Percentiles rank a stretch among this genome's conserved stretches.
Evolutionary conservation across 2,329 filamentous ascomycete genomes (phyloP).

Genomic region (Clonostachys byssicola): DNA sequence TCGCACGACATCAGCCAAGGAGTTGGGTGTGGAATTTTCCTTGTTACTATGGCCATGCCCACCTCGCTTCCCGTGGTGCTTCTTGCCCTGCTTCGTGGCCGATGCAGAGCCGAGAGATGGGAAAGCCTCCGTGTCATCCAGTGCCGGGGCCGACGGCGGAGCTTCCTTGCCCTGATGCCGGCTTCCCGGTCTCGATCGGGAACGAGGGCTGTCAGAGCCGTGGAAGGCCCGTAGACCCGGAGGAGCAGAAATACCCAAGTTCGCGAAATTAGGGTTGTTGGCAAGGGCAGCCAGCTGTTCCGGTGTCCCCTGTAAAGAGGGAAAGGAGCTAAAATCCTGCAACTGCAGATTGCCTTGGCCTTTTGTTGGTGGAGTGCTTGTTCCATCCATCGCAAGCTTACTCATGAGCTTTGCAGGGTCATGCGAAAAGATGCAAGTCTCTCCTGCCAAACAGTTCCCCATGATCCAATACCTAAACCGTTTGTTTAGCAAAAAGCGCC

Average conservation of each 20-base stretch:
- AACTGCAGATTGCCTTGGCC: constrained; percentile 69
- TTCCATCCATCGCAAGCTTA: constrained; percentile 70
- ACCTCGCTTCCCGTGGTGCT: constrained; percentile 88
- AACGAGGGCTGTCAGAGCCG: constrained; percentile 57
- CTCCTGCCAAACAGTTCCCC: constrained; percentile 90
- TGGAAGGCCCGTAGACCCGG: constrained; percentile 66
- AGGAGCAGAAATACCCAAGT: constrained; percentile 58
- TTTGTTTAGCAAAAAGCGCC: neutral
- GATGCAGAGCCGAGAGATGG: constrained; percentile 78
- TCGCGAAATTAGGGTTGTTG: constrained; percentile 45
- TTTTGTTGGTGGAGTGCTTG: constrained; percentile 58
- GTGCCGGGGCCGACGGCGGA: constrained; percentile 63
- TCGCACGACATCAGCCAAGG: constrained; percentile 89
- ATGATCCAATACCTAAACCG: constrained; percentile 80
- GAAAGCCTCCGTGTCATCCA: constrained; percentile 95
- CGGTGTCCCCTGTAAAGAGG: constrained; percentile 60
- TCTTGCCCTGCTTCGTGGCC: constrained; percentile 70
- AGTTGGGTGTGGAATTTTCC: constrained; percentile 66
- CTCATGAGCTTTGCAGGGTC: constrained; percentile 85
- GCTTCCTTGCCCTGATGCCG: constrained; percentile 59
- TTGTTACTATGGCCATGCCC: constrained; percentile 71
- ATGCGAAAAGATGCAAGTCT: constrained; percentile 95
- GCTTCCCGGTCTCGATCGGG: constrained; percentile 80
- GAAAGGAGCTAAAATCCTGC: constrained; percentile 82
- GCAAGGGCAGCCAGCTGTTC: constrained; percentile 54